phyloP scores from a whole-genome alignment of 257 asterid species.

The Plantago ovata region DNA sequence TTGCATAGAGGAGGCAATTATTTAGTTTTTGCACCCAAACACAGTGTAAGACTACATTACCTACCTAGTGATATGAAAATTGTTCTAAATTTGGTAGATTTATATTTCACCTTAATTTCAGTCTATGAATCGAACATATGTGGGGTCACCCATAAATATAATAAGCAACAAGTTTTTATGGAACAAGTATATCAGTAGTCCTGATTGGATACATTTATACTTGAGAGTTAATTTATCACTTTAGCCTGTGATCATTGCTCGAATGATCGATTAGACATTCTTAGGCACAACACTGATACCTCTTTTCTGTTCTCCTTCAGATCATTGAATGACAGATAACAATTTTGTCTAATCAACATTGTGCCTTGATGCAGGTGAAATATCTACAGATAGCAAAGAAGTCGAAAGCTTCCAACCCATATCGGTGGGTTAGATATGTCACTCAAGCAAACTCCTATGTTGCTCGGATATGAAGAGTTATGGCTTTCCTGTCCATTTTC shows the following conservation, averaged over 20 bases:
- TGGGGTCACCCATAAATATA: no score
- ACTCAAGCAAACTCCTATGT: conserved; percentile 96
- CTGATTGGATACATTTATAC: no score
- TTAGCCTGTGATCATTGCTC: background rate
- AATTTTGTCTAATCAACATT: conserved; percentile 12
- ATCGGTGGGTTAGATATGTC: conserved; percentile 97
- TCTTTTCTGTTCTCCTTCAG: background rate
- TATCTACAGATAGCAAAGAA: conserved; percentile 90
- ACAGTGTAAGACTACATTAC: no score
- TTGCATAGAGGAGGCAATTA: no score
- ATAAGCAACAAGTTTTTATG: no score
- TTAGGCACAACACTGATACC: background rate
- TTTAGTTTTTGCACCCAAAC: no score
- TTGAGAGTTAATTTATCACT: conserved; percentile 1
- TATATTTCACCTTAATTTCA: no score
- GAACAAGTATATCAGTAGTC: no score
- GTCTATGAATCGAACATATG: no score
- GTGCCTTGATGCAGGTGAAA: conserved; percentile 63
- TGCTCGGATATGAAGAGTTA: conserved; percentile 69
- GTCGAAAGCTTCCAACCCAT: conserved; percentile 74
- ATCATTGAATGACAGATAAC: background rate
- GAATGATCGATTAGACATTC: background rate
- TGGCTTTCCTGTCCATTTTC: background rate
- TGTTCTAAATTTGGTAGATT: background rate
- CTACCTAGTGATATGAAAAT: conserved; percentile 12